phyloP scores from a whole-genome alignment of 768 basidiomycete species.

The Tulasnella sp. region DNA sequence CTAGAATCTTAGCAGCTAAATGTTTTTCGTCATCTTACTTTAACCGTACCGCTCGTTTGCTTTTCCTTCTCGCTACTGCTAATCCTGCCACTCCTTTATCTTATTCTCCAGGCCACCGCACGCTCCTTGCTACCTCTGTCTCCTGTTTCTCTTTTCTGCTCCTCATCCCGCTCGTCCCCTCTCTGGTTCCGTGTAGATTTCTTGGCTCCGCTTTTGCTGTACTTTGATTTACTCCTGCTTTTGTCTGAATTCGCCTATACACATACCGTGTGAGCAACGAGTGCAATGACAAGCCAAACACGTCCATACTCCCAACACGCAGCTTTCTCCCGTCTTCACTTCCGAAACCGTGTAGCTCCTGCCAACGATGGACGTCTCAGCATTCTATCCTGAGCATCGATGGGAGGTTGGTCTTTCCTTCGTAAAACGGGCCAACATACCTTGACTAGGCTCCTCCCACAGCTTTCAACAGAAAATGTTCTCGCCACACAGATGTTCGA shows the following conservation, averaged over 20 bases:
- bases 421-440: too few relatives aligned
- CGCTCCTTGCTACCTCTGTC: neutral
- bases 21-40: neutral
- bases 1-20: neutral
- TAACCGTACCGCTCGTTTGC: neutral
- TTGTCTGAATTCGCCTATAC: neutral
- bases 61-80: neutral
- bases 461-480: slow-evolving; percentile 2
- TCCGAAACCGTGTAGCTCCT: neutral
- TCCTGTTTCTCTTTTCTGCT: neutral
- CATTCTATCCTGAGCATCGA: neutral
- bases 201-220: neutral
- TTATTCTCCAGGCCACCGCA: neutral
- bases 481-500: slow-evolving; percentile 10
- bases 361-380: neutral
- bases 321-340: neutral
- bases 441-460: neutral
- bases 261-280: neutral
- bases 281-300: neutral
- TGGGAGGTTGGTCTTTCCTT: neutral
- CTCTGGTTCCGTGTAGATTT: neutral
- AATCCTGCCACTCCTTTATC: too few relatives aligned
- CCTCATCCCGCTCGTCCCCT: neutral
- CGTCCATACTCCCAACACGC: neutral
- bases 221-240: neutral